phyloP scores from a whole-genome alignment of 768 basidiomycete genomes.

The Porphyrellus cyaneotinctus region DNA sequence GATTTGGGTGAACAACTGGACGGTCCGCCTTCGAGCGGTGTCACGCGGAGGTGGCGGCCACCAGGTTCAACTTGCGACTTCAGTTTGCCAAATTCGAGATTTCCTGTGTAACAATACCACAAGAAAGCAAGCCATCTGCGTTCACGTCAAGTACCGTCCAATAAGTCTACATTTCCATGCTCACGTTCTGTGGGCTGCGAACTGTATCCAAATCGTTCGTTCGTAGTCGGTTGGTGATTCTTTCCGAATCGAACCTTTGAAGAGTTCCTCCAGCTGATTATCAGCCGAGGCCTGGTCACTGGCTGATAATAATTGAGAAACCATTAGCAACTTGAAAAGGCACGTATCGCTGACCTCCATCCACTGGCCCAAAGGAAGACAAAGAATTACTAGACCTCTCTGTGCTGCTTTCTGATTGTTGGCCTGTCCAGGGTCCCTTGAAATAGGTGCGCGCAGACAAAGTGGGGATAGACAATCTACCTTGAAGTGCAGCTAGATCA shows the following conservation, averaged over 20 bases:
- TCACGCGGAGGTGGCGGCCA: neutral
- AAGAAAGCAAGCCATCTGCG: conserved; percentile 23
- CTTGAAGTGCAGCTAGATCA: neutral
- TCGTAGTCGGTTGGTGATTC: neutral
- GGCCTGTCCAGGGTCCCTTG: neutral
- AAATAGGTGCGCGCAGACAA: neutral
- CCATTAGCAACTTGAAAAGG: neutral
- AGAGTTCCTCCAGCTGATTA: conserved; percentile 2
- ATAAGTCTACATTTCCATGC: neutral
- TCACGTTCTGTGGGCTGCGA: conserved; percentile 19
- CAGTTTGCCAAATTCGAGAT: conserved; percentile 13
- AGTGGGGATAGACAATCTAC: neutral
- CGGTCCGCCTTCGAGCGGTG: neutral
- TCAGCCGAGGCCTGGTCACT: neutral
- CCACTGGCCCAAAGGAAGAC: conserved; percentile 10
- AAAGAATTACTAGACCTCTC: conserved; percentile 1
- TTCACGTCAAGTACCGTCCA: neutral
- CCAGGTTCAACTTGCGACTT: conserved; percentile 13
- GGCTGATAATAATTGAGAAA: conserved; percentile 10
- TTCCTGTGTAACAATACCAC: conserved; percentile 26
- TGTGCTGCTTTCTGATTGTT: neutral
- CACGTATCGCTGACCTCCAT: conserved; percentile 1
- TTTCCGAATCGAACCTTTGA: neutral
- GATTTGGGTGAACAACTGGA: conserved; percentile 34
- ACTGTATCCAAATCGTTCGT: conserved; percentile 3